A percentile compares a stretch with the other conserved stretches of the same genome.
phyloP scores from a whole-genome alignment of 129 eudicot species.

The Silybum marianum region DNA sequence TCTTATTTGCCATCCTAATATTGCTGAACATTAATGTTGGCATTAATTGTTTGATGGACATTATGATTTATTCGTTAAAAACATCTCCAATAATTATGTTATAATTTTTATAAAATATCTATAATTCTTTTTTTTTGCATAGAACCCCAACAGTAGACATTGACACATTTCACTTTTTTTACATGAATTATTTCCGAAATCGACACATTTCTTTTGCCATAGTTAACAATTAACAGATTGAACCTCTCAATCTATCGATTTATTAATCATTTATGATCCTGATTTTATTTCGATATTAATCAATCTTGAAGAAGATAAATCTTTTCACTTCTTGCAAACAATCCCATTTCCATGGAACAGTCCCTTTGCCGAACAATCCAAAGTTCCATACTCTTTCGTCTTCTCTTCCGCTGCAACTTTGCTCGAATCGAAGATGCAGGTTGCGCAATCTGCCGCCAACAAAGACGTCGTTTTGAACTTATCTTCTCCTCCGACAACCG shows the following conservation, averaged over 20 bases:
- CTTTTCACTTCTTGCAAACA: constrained; percentile 59
- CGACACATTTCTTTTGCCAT: no score
- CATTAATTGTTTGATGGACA: no score
- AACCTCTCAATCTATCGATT: neutral
- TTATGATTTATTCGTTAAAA: no score
- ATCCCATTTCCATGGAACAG: constrained; percentile 51
- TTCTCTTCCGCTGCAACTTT: constrained; percentile 10
- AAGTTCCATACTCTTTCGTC: constrained; percentile 28
- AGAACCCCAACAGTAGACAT: no score
- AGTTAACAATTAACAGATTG: no score
- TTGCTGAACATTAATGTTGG: no score
- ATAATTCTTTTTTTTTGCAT: no score
- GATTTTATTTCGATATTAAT: neutral
- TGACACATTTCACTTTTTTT: no score
- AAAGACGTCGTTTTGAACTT: constrained; percentile 45
- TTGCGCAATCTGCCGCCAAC: constrained; percentile 46
- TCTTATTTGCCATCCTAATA: no score
- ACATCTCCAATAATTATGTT: no score
- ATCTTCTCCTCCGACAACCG: constrained; percentile 72
- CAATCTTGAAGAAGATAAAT: neutral
- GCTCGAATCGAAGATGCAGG: constrained; percentile 40
- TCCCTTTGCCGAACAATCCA: constrained; percentile 47
- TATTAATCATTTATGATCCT: neutral
- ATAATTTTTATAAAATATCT: no score
- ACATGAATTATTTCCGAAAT: no score